Conservation (phyloP, 768 basidiomycete species). For the Hydnomerulius pinastri region DNA sequence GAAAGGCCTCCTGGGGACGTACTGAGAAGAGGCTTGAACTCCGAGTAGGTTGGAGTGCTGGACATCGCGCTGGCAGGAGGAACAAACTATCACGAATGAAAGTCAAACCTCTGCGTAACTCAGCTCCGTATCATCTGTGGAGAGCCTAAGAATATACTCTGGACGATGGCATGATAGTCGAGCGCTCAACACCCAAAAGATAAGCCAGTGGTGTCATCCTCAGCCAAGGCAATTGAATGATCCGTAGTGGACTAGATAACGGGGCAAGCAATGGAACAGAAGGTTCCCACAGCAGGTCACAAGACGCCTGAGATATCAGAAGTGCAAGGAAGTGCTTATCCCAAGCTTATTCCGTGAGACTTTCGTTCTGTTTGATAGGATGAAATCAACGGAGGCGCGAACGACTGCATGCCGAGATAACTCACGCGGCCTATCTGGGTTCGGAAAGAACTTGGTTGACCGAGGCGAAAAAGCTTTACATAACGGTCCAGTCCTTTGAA, state of each 20-base stretch:
- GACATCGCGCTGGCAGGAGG: slow-evolving; percentile 12
- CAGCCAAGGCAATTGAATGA: not conserved
- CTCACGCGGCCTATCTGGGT: no score
- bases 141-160: slow-evolving; percentile 5
- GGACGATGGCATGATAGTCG: not conserved
- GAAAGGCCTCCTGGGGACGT: slow-evolving; percentile 3
- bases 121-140: slow-evolving; percentile 1
- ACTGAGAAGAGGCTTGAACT: slow-evolving; percentile 45
- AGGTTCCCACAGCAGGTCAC: not conserved
- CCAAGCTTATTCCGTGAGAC: no score
- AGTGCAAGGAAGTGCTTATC: no score
- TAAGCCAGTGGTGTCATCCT: slow-evolving; percentile 2
- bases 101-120: not conserved
- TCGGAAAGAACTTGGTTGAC: no score
- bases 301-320: not conserved
- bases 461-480: no score
- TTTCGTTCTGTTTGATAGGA: no score
- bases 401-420: no score
- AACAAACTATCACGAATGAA: not conserved
- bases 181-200: not conserved
- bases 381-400: no score
- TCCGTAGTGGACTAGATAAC: not conserved
- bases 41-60: slow-evolving; percentile 24
- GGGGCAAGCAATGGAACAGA: not conserved
- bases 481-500: no score